Evolutionary conservation across 2,329 filamentous ascomycete species (phyloP).

Genomic region (Paecilomyces dactylethromorphus): DNA sequence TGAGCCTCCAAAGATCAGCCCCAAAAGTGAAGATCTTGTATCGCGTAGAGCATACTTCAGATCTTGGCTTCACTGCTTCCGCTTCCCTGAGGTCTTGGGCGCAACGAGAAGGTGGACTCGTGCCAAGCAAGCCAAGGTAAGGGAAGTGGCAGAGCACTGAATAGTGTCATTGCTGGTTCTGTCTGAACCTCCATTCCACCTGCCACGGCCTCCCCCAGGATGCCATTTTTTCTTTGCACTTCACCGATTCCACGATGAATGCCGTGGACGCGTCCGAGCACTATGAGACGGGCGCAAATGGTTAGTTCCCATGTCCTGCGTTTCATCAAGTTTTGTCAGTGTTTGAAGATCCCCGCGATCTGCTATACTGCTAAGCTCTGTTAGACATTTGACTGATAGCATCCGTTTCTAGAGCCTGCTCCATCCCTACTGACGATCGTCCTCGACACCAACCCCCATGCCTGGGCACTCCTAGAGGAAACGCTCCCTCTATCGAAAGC

Average conservation of each 20-base stretch:
- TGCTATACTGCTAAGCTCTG: not conserved
- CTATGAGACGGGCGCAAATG: slow-evolving; percentile 42
- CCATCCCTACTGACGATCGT: slow-evolving; percentile 86
- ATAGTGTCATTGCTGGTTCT: not conserved
- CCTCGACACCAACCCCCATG: slow-evolving; percentile 92
- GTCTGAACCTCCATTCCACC: slow-evolving; percentile 1
- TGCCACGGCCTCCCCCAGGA: slow-evolving; percentile 7
- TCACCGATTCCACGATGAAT: slow-evolving; percentile 47
- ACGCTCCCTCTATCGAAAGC: slow-evolving; percentile 75
- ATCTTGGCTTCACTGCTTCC: not conserved
- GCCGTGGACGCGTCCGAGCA: slow-evolving; percentile 57
- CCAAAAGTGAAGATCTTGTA: not conserved
- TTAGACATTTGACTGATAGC: slow-evolving; percentile 1
- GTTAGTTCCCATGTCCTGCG: slow-evolving; percentile 19
- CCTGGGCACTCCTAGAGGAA: slow-evolving; percentile 73
- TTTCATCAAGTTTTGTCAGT: not conserved
- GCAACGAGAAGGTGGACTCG: not conserved
- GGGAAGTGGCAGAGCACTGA: not conserved
- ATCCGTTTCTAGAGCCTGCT: slow-evolving; percentile 40
- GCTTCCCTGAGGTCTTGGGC: not conserved
- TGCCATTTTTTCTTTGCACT: slow-evolving; percentile 5
- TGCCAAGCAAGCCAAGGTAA: not conserved
- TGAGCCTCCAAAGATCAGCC: not conserved
- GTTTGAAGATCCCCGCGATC: slow-evolving; percentile 5
- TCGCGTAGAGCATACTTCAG: not conserved